These are phyloP conservation scores for Tolypocladium sp. DNA, from an alignment of 2,329 filamentous ascomycete genomes.

Conservation along the genomic window DNA sequence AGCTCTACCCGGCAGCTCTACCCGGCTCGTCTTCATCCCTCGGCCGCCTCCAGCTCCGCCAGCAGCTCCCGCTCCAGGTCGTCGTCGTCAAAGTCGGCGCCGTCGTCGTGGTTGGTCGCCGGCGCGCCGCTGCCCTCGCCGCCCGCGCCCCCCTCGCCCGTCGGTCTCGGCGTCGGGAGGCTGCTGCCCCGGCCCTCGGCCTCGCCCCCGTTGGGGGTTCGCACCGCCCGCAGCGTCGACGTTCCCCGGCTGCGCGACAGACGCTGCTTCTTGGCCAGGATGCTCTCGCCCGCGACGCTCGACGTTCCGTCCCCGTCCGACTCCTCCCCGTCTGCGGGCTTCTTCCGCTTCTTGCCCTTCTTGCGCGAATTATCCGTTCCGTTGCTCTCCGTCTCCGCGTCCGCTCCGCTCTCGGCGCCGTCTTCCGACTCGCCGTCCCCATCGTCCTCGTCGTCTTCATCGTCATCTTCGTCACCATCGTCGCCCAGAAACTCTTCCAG, in stretches of 20 bases:
- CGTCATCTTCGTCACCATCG: conserved; percentile 40
- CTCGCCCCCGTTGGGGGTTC: conserved; percentile 28
- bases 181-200: conserved; percentile 23
- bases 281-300: conserved; percentile 24
- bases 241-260: conserved; percentile 34
- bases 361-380: conserved; percentile 15
- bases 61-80: conserved; percentile 54
- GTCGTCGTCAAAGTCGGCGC: conserved; percentile 38
- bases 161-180: conserved; percentile 30
- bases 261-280: conserved; percentile 41
- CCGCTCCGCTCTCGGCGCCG: conserved; percentile 8
- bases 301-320: conserved; percentile 21
- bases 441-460: conserved; percentile 16
- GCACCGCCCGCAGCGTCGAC: conserved; percentile 36
- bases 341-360: conserved; percentile 24
- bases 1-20: too few relatives aligned
- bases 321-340: conserved; percentile 17
- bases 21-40: conserved; percentile 9
- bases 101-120: conserved; percentile 16
- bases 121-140: conserved; percentile 8
- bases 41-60: conserved; percentile 43
- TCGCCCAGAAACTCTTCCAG: conserved; percentile 63
- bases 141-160: conserved; percentile 16
- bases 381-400: conserved; percentile 18
- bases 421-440: conserved; percentile 9